These are phyloP conservation scores for Cucurbita moschata DNA, from an alignment of 306 rosid species.

Conservation along the genomic window DNA sequence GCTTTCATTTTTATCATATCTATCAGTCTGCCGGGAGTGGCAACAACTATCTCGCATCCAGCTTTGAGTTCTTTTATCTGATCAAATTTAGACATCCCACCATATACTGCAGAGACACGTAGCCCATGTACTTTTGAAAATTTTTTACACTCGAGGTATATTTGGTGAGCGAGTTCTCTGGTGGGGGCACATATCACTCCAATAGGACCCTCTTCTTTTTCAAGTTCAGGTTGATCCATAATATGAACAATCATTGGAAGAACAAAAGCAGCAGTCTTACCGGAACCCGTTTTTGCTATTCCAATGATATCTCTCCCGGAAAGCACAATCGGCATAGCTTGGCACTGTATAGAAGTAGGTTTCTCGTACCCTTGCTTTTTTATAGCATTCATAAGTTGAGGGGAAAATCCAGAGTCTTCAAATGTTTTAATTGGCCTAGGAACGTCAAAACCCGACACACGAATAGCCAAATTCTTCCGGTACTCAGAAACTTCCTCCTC, in stretches of 20 bases:
- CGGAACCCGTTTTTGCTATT: conserved; percentile 97
- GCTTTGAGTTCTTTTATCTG: conserved; percentile 96
- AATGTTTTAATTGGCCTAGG: conserved; percentile 76
- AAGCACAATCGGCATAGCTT: conserved; percentile 73
- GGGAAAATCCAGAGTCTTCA: conserved; percentile 67
- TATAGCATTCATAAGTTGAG: conserved; percentile 72
- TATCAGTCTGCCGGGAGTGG: conserved; percentile 94
- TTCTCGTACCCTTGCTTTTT: conserved; percentile 85
- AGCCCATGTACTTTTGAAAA: conserved; percentile 68
- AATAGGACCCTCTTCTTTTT: conserved; percentile 96
- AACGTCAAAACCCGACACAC: conserved; percentile 77
- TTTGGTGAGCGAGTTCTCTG: conserved; percentile 89
- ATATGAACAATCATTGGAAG: conserved; percentile 96
- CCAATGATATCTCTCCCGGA: conserved; percentile 90
- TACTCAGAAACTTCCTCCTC: conserved; percentile 78
- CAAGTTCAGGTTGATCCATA: conserved; percentile 97
- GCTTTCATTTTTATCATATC: conserved; percentile 94
- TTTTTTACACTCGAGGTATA: conserved; percentile 73
- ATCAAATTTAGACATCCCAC: conserved; percentile 98
- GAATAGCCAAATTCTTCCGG: conserved; percentile 79
- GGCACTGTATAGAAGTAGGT: conserved; percentile 90
- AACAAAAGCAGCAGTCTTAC: conserved; percentile 96
- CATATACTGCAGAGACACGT: conserved; percentile 82
- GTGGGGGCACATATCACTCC: conserved; percentile 99
- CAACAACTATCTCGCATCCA: conserved; percentile 91